phyloP scores from a whole-genome alignment of 192 early-diverging fungal genomes.

The Gonapodya prolifera region DNA sequence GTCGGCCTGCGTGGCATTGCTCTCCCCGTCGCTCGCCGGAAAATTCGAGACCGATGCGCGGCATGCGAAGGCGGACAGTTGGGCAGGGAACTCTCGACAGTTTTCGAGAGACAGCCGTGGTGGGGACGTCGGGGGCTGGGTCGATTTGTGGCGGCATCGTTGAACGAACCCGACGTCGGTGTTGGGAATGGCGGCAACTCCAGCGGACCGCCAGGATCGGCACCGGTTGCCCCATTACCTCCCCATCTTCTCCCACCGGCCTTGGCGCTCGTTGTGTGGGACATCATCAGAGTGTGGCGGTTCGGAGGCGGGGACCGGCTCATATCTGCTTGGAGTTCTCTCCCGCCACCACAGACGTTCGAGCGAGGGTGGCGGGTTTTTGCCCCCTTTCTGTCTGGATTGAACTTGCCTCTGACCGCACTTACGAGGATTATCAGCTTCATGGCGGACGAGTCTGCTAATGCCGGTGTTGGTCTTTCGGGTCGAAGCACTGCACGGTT shows the following conservation, averaged over 20 bases:
- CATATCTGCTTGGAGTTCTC: not conserved
- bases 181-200: not conserved
- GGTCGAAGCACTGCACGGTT: not conserved
- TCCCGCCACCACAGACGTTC: not conserved
- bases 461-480: not conserved
- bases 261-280: not conserved
- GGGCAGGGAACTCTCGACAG: not conserved
- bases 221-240: too few species aligned
- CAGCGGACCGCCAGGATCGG: not conserved
- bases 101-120: not conserved
- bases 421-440: not conserved
- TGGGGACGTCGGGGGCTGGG: not conserved
- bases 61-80: not conserved
- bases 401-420: not conserved
- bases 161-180: not conserved
- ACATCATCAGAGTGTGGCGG: not conserved
- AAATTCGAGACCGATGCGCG: not conserved
- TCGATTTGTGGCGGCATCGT: too few species aligned
- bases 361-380: not conserved
- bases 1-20: not conserved
- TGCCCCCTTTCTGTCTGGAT: not conserved
- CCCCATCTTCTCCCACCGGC: not conserved
- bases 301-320: not conserved
- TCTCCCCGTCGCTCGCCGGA: not conserved
- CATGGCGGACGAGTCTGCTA: not conserved